These are phyloP conservation scores for Cenchrus americanus DNA, from an alignment of 176 grass and related monocot species.

Conservation along the genomic window DNA sequence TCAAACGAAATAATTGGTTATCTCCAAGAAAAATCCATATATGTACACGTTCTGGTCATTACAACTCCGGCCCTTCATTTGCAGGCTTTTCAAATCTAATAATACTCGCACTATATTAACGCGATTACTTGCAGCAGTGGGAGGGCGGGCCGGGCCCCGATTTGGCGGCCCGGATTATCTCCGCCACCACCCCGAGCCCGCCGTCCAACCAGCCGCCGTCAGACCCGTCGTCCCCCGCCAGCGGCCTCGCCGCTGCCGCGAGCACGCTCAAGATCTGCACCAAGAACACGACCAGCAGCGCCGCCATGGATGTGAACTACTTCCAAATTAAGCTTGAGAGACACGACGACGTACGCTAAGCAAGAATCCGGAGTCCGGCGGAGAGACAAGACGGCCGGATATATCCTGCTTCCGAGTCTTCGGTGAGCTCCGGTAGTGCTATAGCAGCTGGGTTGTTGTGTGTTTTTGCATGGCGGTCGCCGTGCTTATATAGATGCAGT, in stretches of 20 bases:
- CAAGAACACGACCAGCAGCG: background rate
- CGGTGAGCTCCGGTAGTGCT: no score
- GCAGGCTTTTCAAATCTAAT: no score
- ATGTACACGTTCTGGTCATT: no score
- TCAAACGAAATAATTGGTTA: no score
- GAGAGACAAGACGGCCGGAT: no score
- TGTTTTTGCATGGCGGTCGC: background rate
- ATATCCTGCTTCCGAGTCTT: no score
- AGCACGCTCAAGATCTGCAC: background rate
- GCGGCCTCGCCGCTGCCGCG: conserved; percentile 17
- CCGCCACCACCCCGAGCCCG: conserved; percentile 18
- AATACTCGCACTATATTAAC: background rate
- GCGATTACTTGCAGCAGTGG: background rate
- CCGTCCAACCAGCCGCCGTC: background rate
- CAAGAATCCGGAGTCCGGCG: no score
- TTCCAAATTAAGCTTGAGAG: no score
- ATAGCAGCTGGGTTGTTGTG: no score
- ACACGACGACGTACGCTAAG: no score
- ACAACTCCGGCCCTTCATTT: no score
- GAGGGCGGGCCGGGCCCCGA: background rate
- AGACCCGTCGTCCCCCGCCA: background rate
- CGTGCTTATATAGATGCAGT: background rate
- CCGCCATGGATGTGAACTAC: background rate
- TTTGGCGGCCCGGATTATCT: conserved; percentile 12
- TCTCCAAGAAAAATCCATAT: no score